Evolutionary conservation across 2,329 filamentous ascomycete species (phyloP), one percentile per base, ranked within the genome.

Genomic region (Dactylellina drechsleri): DNA sequence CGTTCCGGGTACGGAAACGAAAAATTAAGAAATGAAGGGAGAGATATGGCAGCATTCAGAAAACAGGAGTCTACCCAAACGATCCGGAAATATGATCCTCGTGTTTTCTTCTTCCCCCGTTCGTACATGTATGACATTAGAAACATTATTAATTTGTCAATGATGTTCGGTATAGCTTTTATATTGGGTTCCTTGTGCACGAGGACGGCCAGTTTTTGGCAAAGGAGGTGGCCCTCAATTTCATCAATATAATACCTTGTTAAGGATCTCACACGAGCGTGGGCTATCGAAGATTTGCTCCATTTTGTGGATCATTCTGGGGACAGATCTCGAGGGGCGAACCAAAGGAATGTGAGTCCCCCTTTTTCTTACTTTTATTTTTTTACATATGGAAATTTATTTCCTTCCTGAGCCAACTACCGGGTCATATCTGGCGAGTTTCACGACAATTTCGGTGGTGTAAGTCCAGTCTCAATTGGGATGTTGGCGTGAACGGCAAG

Each of bases 1-100:
- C 62, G 61, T 54, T 66, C 62, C 66, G 41, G 50, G 57, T 41
- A 54, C 66, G 26, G 28, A 66, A 61, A 60, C 18, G 31, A 18
- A 59, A 28, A 6, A 49, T 47, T 50, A 40, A 28, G 40, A 56
- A 41, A 59, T 15, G 40, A 36, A 36, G 31, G 31, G 31, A 36
- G 26, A 28, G 10, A 36, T 36, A 36, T 10, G 31, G 31, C 31
- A 36, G 31, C 31, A 36, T 36, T 36, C 10, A 36, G 31, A 36
- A 3, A 36, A 7, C 31, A 36, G 31, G 31, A 36, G 31, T 36
- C 10, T 36, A 36, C 31, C 31, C 6, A 36, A 36, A 5, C 10
- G 2, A 36, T 36, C 31, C 31, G 2, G 6, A 36, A 36, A 36
- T 36, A 2, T 36, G 31, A 10, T 36, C 6, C 5, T 10, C 10